phyloP scores from a whole-genome alignment of 352 stramenopile genomes.

The Pythium guiyangense region DNA sequence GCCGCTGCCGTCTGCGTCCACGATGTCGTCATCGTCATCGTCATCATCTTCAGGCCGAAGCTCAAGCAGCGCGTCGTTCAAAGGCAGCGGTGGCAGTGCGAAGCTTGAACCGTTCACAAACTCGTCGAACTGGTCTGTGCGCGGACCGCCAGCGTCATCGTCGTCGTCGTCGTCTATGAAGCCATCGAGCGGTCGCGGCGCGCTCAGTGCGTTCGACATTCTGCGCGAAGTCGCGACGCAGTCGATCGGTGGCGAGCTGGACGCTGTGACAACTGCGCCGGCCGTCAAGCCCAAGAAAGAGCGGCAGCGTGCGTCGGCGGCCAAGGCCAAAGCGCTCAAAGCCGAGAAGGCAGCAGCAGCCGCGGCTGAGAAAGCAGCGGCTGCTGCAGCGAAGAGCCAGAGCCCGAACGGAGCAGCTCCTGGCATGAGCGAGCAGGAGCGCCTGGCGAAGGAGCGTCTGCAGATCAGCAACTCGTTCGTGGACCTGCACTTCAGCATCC shows the following conservation, averaged over 20 bases:
- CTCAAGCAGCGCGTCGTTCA: constrained; percentile 1
- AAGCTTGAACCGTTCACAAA: constrained; percentile 20
- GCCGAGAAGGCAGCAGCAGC: constrained; percentile 1
- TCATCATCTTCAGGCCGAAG: not conserved
- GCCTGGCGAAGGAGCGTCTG: constrained; percentile 33
- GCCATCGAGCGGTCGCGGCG: constrained; percentile 11
- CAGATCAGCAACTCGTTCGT: constrained; percentile 73
- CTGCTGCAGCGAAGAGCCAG: constrained; percentile 9
- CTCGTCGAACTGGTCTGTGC: constrained; percentile 16
- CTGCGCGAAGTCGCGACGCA: constrained; percentile 74
- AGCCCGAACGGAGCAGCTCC: constrained; percentile 28
- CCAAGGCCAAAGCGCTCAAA: constrained; percentile 6
- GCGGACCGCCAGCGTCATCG: not conserved
- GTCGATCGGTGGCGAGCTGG: constrained; percentile 53
- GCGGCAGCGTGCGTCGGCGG: not conserved
- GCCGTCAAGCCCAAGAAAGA: constrained; percentile 11
- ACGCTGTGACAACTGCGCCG: constrained; percentile 12
- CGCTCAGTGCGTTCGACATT: constrained; percentile 81
- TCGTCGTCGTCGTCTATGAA: constrained; percentile 4
- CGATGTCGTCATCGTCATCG: constrained; percentile 1
- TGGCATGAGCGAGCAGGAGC: not conserved
- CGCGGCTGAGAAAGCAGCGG: constrained; percentile 8
- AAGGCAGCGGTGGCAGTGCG: not conserved
- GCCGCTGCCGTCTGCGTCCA: constrained; percentile 13
- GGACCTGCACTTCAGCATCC: constrained; percentile 80